Base-by-base conservation (phyloP, 768 basidiomycete genomes). In the Psilocybe sp. region DNA sequence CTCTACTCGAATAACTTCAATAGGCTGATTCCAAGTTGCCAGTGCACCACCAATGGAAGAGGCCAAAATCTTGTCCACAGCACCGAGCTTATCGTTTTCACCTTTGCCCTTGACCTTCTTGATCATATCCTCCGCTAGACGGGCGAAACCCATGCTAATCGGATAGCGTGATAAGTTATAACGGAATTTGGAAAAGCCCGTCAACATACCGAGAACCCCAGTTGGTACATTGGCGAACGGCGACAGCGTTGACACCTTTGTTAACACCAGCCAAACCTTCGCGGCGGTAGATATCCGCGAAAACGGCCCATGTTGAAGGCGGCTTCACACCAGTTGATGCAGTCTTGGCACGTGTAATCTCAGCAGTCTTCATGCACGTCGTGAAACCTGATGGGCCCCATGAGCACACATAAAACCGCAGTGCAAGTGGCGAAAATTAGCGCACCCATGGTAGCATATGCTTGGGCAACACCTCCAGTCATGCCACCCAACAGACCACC, bases 361-460 rank as follows among this genome's bases (percentile, higher is more conserved):
- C 94, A 55, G 83, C 97, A 16, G 97, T 99, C 73, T 99, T 99
- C 97, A 99, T 99, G 70, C 93, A 97, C 38, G 96, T 98, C 71
- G 93, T 96, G 75, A 98, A 93, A 60, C 96, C 94, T 97, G 46
- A 14, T 53, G 42, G 19, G 40, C 40, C 28, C 38, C 40, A 38
- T 54, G 36, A 54, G 44, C 19, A 54, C 7, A 47, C 33, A 42
- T 18, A 18, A 38, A 37, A 16, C 32, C 4, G n/a, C 11, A 37
- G 35, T 35, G 31, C 40, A 33, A 55, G 5, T 33, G 47, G 40
- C 10, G 5, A 37, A 35, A 31, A 52, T n/a, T 55, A 23, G 78
- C 87, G 66, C 63, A 95, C 97, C 97, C 95, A 99, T 98, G n/a
- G 97, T 98, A 53, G 94, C 95, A 65, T 99, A 99, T 23, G 97